Conservation (phyloP, 768 basidiomycete genomes). For the Leucosporidium yakuticum region DNA sequence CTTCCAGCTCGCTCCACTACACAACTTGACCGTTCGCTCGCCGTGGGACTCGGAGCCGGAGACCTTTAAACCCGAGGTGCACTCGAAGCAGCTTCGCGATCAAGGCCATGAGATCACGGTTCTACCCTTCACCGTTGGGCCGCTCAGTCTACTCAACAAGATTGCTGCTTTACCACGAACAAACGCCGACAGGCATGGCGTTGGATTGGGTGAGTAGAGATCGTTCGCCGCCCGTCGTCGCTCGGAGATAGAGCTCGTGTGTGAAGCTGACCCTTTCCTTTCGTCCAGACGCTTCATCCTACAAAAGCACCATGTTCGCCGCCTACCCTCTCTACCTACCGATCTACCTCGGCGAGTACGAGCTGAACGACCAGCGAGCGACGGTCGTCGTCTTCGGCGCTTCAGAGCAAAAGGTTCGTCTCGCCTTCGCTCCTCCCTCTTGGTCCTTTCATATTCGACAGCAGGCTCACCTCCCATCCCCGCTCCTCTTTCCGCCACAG, state of each 20-base stretch:
- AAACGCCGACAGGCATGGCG: not conserved
- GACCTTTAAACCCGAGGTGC: not conserved
- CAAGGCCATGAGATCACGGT: not conserved
- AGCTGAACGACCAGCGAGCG: not conserved
- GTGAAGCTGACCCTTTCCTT: not conserved
- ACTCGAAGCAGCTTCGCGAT: not conserved
- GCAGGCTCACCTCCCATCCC: too few relatives aligned
- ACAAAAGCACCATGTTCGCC: not conserved
- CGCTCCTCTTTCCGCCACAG: not conserved
- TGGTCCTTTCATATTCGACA: too few relatives aligned
- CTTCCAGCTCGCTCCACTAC: not conserved
- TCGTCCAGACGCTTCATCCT: not conserved
- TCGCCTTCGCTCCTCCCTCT: not conserved
- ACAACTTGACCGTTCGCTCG: not conserved
- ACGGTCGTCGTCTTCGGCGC: not conserved
- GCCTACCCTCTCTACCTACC: constrained; percentile 2
- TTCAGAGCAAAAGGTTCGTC: not conserved
- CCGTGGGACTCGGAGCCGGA: not conserved
- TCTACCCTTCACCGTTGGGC: not conserved
- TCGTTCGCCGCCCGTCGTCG: not conserved
- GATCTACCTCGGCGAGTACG: not conserved
- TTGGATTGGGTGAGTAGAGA: not conserved
- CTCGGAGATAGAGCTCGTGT: not conserved
- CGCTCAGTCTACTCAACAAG: not conserved
- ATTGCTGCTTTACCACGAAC: not conserved